Base-by-base conservation (phyloP, 768 basidiomycete species). In the Pleurotus tuber-regium region DNA sequence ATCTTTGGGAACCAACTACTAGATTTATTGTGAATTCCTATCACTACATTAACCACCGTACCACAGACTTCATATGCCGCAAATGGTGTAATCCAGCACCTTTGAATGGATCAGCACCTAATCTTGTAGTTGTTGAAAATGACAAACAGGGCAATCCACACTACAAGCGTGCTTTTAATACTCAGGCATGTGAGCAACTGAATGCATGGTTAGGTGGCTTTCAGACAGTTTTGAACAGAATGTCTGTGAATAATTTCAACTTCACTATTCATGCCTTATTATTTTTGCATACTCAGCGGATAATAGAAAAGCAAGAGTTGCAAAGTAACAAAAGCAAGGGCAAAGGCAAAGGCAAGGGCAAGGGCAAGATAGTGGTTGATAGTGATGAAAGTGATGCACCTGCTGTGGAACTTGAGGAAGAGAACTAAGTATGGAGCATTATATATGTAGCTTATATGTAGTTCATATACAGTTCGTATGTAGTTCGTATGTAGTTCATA, bases 171-270 rank as follows among this genome's bases (percentile, higher is more conserved):
- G 67, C 59, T 30, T 65, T 64, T 44, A 65, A 63, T 53, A 66
- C 60, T 28, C 59, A 66, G 52, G 64, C 61, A 42, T 65, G 64
- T 56, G 63, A 69, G 30, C 66, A 69, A 51, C 58, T 69, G 14
- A 67, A 66, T 62, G 50, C 61, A 10, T 70, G 67, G 66, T 39
- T 68, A 25, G 63, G 57, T 42, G 63, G 66, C 7, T 68, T 61
- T 63, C 63, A 68, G 40, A 54, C 61, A 26, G 62, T 63, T 57
- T 43, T 69, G 25, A 62, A 60, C 23, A 42, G 59, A 40, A 67
- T 66, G 61, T 55, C 54, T 5, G 46, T 49, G 19, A 38, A 50
- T 3, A 67, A 66, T 51, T 68, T 64, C 42, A 28, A 51, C 40
- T 51, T 39, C 38, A 31, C 28, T 18, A 31, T 51, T 11, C 39